Evolutionary conservation across 176 grass and related monocot species (phyloP), one percentile per base, ranked within the genome.

Genomic region (Oryza rufipogon): DNA sequence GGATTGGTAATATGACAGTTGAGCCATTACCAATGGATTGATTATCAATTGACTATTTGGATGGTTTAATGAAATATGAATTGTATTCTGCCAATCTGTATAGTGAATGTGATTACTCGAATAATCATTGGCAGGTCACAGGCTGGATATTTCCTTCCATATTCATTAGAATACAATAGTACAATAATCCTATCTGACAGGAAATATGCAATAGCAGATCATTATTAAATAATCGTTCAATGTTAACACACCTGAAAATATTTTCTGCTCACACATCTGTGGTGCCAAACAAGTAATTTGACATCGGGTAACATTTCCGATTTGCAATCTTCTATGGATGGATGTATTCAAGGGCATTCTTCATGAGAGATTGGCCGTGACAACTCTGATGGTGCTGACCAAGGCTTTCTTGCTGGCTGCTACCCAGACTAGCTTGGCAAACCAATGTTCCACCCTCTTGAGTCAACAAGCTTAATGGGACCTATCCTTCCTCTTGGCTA

Each of bases 291-390:
- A 68, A 69, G 38, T 64, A 56, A 47, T 66, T 64, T 87, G 15
- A 91, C 30, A 6, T 34, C 36, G 1, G 1, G 2, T 44, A 41
- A 64, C 67, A 64, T 87, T 38, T 70, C 49, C 9, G 65, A 73
- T 69, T 81, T 86, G 44, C 87, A 99, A 93, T 93, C 97, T 81
- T 99, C 97, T 28, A 38, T 38, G 34, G 34, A 96, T 86, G 84
- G 97, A 89, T 61, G 93, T 94, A 73, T 99, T 99, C 84, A 91
- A 94, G 20, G 47, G 88, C 70, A 99, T 99, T 91, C 90, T 96
- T 89, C 93, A 94, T 75, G 93, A 94, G 75, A 91, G 25, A 88
- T 82, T 34, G 91, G 81, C 10, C 93, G 93, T 33, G 16, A 75
- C 13, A 99, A 99, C 81, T 83, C 86, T 11, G 97, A 99, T 42